Percentiles rank a stretch among this genome's conserved stretches.
These are phyloP conservation scores for Rhodotorula toruloides DNA, from an alignment of 768 basidiomycete species.

Conservation along the genomic window DNA sequence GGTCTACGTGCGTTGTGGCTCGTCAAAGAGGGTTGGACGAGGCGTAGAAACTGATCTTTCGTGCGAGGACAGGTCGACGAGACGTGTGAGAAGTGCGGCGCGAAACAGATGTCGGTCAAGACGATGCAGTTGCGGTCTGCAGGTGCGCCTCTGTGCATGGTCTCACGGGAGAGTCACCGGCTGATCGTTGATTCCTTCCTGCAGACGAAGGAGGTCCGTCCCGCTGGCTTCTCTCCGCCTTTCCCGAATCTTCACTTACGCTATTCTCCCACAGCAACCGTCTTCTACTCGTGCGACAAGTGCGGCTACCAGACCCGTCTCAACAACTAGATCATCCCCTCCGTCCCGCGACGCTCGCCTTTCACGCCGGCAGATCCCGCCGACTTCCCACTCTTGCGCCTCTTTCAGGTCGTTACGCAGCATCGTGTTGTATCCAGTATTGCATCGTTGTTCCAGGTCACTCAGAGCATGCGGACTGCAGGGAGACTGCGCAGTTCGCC, in stretches of 20 bases:
- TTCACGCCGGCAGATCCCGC: too few relatives aligned
- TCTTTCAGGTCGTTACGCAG: too few relatives aligned
- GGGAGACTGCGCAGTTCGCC: too few relatives aligned
- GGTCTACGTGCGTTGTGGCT: constrained; percentile 30
- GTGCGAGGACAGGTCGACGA: constrained; percentile 63
- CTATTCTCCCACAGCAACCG: constrained; percentile 10
- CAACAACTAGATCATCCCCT: constrained; percentile 43
- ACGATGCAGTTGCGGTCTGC: constrained; percentile 39
- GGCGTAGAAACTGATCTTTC: too few relatives aligned
- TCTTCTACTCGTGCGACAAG: constrained; percentile 41
- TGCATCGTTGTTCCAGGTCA: too few relatives aligned
- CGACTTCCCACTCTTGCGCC: too few relatives aligned
- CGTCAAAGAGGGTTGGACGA: too few relatives aligned
- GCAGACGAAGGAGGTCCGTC: constrained; percentile 36
- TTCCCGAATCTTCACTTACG: background rate
- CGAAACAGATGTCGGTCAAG: constrained; percentile 33
- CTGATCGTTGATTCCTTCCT: background rate
- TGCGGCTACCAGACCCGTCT: constrained; percentile 46
- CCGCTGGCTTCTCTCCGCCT: background rate
- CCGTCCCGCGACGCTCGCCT: too few relatives aligned
- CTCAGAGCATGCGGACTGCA: too few relatives aligned
- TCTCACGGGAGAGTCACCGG: too few relatives aligned
- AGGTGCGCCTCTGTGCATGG: constrained; percentile 16
- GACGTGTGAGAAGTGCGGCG: constrained; percentile 61
- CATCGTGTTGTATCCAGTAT: too few relatives aligned